Percentiles rank a stretch among this genome's conserved stretches.
phyloP scores from a whole-genome alignment of 345 rosid species.

The Salix arbutifolia region DNA sequence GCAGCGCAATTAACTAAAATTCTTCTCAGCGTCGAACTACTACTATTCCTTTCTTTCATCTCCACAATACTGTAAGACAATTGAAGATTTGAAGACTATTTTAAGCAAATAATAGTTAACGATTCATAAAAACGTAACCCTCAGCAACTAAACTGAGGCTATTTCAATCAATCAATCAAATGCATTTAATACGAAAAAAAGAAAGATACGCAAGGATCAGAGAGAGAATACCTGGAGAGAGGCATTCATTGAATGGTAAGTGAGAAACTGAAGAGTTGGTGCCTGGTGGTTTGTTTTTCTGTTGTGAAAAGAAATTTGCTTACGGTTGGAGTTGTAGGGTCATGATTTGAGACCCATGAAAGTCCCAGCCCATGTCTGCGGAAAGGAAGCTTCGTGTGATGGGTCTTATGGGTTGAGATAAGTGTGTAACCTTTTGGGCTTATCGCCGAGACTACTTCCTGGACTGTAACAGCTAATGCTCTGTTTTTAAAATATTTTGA shows the following conservation, averaged over 20 bases:
- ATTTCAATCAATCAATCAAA: background rate
- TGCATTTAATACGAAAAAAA: no score
- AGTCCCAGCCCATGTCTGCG: no score
- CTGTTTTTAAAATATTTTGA: no score
- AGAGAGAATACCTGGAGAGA: background rate
- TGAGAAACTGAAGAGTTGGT: background rate
- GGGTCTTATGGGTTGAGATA: no score
- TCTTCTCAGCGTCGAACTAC: constrained; percentile 55
- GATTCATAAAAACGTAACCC: background rate
- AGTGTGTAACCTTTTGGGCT: no score
- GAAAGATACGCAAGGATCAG: background rate
- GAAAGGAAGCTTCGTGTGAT: no score
- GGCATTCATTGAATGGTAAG: background rate
- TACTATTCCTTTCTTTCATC: constrained; percentile 76
- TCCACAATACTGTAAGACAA: constrained; percentile 32
- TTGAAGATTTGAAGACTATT: no score
- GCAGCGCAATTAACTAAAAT: constrained; percentile 73
- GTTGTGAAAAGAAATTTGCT: no score
- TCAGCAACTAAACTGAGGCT: background rate
- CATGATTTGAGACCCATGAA: no score
- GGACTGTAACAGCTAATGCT: no score
- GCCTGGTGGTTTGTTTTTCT: background rate
- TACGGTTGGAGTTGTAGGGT: no score
- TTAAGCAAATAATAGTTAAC: background rate
- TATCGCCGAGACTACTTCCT: no score